These are phyloP conservation scores for Boletellus sp. DNA, from an alignment of 768 basidiomycete species.

Conservation along the genomic window DNA sequence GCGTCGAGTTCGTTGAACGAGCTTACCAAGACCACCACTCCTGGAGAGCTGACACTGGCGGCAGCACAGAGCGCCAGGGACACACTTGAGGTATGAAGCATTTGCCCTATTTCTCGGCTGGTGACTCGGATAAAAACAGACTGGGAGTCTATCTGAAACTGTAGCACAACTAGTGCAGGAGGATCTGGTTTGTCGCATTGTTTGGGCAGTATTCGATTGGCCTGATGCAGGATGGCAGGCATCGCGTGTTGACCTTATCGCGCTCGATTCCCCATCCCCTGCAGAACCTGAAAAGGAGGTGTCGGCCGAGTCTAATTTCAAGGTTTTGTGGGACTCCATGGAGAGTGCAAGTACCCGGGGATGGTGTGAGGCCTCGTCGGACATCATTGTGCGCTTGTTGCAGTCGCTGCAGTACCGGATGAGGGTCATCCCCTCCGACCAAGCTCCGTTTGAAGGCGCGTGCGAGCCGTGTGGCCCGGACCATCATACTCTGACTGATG, in stretches of 20 bases:
- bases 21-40: slow-evolving; percentile 27
- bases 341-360: slow-evolving; percentile 50
- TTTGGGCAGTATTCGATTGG: not conserved
- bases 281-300: slow-evolving; percentile 37
- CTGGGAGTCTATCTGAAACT: not conserved
- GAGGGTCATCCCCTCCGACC: slow-evolving; percentile 50
- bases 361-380: slow-evolving; percentile 62
- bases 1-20: slow-evolving; percentile 22
- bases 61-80: slow-evolving; percentile 17
- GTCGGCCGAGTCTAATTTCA: slow-evolving; percentile 42
- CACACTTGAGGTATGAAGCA: slow-evolving; percentile 17
- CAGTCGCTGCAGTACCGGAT: slow-evolving; percentile 46
- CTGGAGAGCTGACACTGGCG: slow-evolving; percentile 31
- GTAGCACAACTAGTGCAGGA: slow-evolving; percentile 5
- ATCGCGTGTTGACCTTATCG: slow-evolving; percentile 56
- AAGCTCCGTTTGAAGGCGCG: slow-evolving; percentile 60
- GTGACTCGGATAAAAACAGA: slow-evolving; percentile 14
- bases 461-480: not conserved
- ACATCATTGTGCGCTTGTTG: slow-evolving; percentile 50
- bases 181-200: slow-evolving; percentile 18
- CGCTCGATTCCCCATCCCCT: slow-evolving; percentile 69
- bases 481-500: not conserved
- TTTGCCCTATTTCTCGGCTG: not conserved
- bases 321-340: slow-evolving; percentile 53
- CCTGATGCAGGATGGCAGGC: slow-evolving; percentile 28